Evolutionary conservation across 306 rosid genomes (phyloP).

Genomic region (Oxytropis ochrocephala): DNA sequence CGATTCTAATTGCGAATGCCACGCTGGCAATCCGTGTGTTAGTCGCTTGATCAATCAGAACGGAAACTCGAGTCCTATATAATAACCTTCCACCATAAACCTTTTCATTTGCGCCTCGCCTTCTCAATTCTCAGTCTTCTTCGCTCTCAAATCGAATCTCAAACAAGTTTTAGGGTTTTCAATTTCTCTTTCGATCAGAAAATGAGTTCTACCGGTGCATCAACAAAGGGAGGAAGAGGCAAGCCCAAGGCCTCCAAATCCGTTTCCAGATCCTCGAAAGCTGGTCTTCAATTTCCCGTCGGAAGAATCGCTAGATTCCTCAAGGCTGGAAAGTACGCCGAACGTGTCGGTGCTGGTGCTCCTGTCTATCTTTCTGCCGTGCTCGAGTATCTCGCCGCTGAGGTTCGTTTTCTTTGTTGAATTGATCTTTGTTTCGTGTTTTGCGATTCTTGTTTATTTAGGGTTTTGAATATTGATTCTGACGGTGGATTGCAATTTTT

Average conservation of each 20-base stretch:
- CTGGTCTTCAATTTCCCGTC: conserved; percentile 86
- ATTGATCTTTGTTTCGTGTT: neutral
- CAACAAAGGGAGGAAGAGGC: conserved; percentile 92
- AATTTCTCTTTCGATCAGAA: neutral
- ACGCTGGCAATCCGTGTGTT: conserved; percentile 36
- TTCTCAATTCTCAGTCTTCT: neutral
- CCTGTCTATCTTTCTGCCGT: conserved; percentile 89
- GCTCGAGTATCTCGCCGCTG: conserved; percentile 86
- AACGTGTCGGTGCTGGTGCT: conserved; percentile 93
- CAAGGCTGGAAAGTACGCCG: conserved; percentile 83
- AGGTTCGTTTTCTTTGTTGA: conserved; percentile 30
- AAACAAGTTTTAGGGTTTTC: conserved; percentile 33
- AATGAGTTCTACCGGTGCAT: conserved; percentile 70
- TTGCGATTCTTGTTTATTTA: neutral
- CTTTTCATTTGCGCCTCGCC: neutral
- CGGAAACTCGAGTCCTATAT: conserved; percentile 19
- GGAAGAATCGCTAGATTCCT: conserved; percentile 83
- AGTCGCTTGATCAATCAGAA: conserved; percentile 11
- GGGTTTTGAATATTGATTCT: neutral
- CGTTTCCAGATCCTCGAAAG: conserved; percentile 73
- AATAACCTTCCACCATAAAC: neutral
- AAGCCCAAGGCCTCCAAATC: conserved; percentile 86
- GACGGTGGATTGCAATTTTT: neutral
- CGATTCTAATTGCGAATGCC: conserved; percentile 16
- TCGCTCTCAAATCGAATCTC: neutral